Evolutionary conservation across 768 basidiomycete genomes (phyloP).

Genomic region (Termitomyces sp.): DNA sequence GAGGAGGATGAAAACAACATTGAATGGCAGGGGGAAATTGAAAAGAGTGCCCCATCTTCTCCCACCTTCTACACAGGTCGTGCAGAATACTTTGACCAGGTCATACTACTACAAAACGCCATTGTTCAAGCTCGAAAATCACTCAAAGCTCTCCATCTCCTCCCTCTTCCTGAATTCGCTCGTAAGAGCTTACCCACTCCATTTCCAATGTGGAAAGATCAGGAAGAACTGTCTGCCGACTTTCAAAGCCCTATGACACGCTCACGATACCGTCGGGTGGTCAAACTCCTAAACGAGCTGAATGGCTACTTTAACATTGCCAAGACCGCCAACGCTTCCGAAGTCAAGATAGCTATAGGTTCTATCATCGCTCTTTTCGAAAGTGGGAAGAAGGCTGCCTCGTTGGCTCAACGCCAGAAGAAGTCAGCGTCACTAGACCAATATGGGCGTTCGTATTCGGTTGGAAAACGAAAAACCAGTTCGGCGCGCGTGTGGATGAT

Average conservation of each 20-base stretch:
- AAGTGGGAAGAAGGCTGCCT: constrained; percentile 50
- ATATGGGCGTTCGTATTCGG: constrained; percentile 78
- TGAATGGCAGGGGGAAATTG: constrained; percentile 10
- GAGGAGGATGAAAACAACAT: constrained; percentile 11
- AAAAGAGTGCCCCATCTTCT: constrained; percentile 45
- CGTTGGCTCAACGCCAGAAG: constrained; percentile 42
- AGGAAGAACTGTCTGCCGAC: constrained; percentile 49
- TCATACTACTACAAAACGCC: constrained; percentile 61
- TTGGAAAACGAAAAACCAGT: constrained; percentile 87
- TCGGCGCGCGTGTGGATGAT: constrained; percentile 93
- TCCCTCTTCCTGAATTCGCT: constrained; percentile 74
- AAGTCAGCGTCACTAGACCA: constrained; percentile 63
- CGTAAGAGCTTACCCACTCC: constrained; percentile 52
- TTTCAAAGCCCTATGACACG: constrained; percentile 61
- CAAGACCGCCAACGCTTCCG: constrained; percentile 47
- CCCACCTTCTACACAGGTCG: constrained; percentile 84
- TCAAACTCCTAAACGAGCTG: constrained; percentile 59
- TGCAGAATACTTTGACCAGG: constrained; percentile 66
- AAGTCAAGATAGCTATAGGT: constrained; percentile 45
- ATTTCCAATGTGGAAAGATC: constrained; percentile 64
- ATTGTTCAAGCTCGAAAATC: constrained; percentile 50
- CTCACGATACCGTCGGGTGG: constrained; percentile 63
- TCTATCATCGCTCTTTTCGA: constrained; percentile 60
- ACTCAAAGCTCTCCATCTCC: constrained; percentile 60
- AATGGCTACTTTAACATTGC: constrained; percentile 60